Evolutionary conservation across 306 rosid species (phyloP).

Genomic region (Abrus pulchellus): DNA sequence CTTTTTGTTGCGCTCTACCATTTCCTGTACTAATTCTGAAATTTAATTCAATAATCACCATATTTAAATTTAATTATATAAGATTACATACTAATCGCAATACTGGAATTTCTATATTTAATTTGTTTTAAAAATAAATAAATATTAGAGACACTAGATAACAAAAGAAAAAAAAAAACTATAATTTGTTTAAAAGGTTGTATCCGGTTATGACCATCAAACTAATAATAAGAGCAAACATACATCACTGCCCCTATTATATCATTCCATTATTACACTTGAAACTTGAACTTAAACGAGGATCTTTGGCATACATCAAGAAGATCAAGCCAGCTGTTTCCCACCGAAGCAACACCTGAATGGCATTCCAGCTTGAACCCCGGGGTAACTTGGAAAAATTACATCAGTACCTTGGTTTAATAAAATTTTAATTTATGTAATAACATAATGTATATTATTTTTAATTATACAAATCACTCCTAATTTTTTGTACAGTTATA

Average conservation of each 20-base stretch:
- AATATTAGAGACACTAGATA: background rate
- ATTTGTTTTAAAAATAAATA: background rate
- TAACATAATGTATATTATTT: too few species aligned
- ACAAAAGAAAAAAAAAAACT: background rate
- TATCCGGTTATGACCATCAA: constrained; percentile 32
- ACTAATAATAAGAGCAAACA: constrained; percentile 31
- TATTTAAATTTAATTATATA: background rate
- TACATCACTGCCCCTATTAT: constrained; percentile 19
- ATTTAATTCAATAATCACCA: background rate
- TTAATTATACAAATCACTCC: too few species aligned
- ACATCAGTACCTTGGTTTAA: too few species aligned
- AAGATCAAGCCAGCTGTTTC: constrained; percentile 96
- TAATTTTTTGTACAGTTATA: too few species aligned
- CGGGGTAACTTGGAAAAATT: too few species aligned
- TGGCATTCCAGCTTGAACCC: constrained; percentile 81
- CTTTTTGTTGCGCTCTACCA: background rate
- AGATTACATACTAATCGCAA: background rate
- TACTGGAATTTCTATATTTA: background rate
- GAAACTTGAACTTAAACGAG: constrained; percentile 43
- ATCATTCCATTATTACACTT: constrained; percentile 33
- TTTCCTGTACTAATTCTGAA: background rate
- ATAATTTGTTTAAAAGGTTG: background rate
- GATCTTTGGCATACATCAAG: constrained; percentile 80
- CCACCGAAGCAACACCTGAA: constrained; percentile 87
- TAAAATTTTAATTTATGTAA: too few species aligned